Conservation (phyloP, 1,284 basidiomycete species). For the Austropuccinia psidii region DNA sequence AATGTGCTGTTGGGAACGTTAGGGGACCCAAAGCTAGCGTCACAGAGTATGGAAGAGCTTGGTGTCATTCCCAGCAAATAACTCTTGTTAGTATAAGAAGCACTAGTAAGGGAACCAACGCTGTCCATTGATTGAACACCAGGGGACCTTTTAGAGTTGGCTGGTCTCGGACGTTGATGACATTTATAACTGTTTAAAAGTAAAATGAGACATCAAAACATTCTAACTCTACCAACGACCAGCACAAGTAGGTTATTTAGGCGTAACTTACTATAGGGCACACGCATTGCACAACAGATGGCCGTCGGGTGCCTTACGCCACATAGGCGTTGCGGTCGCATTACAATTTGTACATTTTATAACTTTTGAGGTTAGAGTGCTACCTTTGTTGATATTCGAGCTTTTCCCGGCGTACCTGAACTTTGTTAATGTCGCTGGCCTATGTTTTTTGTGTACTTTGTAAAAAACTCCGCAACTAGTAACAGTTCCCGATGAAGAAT, state of each 20-base stretch:
- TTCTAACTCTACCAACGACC: not conserved
- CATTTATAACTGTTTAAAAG: slow-evolving; percentile 19
- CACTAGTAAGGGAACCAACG: not conserved
- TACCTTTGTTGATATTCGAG: not conserved
- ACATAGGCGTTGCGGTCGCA: slow-evolving; percentile 33
- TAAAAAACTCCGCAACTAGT: slow-evolving; percentile 29
- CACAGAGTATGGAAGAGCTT: not conserved
- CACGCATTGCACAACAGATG: slow-evolving; percentile 30
- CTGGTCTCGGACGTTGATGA: slow-evolving; percentile 25
- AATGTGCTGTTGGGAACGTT: not conserved
- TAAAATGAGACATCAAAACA: not conserved
- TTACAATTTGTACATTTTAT: slow-evolving; percentile 29
- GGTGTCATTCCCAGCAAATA: slow-evolving; percentile 1
- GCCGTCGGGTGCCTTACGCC: slow-evolving; percentile 32
- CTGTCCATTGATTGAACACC: not conserved
- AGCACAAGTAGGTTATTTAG: not conserved
- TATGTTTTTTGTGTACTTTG: slow-evolving; percentile 33
- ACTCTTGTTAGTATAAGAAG: not conserved
- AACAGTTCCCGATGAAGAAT: not conserved
- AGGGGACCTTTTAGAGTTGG: not conserved
- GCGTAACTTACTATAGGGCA: slow-evolving; percentile 21
- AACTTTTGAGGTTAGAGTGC: not conserved
- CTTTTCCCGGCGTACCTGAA: not conserved
- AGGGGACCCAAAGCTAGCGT: not conserved
- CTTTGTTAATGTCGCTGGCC: slow-evolving; percentile 5